Base-by-base conservation (phyloP, 2,329 filamentous ascomycete genomes). In the Tetracladium maxilliforme region DNA sequence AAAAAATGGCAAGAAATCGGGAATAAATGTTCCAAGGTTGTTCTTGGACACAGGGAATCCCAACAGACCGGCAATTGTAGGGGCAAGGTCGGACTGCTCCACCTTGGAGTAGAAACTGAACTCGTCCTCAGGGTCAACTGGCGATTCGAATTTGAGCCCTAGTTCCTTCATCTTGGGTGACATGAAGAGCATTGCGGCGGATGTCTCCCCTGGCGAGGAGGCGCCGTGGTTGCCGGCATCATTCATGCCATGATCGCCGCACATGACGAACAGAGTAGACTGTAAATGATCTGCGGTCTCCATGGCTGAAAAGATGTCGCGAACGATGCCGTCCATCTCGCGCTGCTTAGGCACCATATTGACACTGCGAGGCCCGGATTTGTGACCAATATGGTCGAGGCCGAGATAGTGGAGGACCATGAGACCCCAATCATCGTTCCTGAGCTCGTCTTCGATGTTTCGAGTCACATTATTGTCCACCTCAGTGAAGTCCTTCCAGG, bases 201-300 rank as follows among this genome's bases (percentile, higher is more conserved):
- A 94, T 2, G 90, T 95, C 55, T 98, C 90, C 21, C 90, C 87
- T 2, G 83, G 70, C 1, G 86, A 86, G 7, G 87, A 94, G 19
- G 87, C 90, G 16, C 90, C 90, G 45, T 98, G 90, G 38, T 95
- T 95, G 3, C 90, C 90, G 12, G 82, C 90, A 39, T 95, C 87
- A 39, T 95, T 98, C 90, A 98, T 98, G n/a, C 90, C 90, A 45
- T 98, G 90, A 41, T 98, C 92, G 28, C 90, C 90, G 29, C 77
- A 83, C 6, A 98, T 54, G 4, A 98, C 73, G 22, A 98, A 64
- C 3, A 98, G 55, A 0, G 87, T 84, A 5, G 79, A 78, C 16
- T 68, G 45, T 2, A 94, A 68, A 47, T 93, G 77, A 2, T 64
- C 45, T 28, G 79, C 54, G 4, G 61, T 62, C 41, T 78, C 64